Conservation (phyloP, 352 stramenopile genomes). For the Globisporangium carolinianum region DNA sequence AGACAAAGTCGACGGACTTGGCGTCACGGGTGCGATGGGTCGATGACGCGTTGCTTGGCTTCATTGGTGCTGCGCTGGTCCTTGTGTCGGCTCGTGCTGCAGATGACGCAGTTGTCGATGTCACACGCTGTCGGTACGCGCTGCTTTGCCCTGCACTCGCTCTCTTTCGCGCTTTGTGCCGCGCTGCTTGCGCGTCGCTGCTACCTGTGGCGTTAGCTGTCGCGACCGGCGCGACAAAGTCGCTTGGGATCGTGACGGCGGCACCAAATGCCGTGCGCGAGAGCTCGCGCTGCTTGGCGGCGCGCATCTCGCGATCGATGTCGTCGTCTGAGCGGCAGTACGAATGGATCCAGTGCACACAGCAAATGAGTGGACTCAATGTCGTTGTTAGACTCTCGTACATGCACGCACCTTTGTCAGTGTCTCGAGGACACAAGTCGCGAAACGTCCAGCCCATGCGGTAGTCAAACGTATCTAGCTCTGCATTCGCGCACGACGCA, state of each 20-base stretch:
- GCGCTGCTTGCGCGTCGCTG: slow-evolving; percentile 6
- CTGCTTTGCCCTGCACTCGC: slow-evolving; percentile 6
- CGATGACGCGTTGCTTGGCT: not conserved
- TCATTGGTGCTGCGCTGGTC: not conserved
- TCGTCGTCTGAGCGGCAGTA: slow-evolving; percentile 6
- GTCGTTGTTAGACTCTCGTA: too few relatives aligned
- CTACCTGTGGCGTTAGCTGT: not conserved
- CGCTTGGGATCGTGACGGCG: slow-evolving; percentile 22
- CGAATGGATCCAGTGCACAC: too few relatives aligned
- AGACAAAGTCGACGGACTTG: slow-evolving; percentile 57
- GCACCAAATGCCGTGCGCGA: slow-evolving; percentile 29
- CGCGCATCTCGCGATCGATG: slow-evolving; percentile 4
- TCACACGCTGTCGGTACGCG: slow-evolving; percentile 28
- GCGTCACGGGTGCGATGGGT: not conserved
- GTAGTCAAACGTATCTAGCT: slow-evolving; percentile 50
- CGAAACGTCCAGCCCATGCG: slow-evolving; percentile 57
- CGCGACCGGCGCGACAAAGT: slow-evolving; percentile 32
- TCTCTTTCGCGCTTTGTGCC: slow-evolving; percentile 15
- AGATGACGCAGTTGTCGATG: slow-evolving; percentile 11
- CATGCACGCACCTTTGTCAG: slow-evolving; percentile 10
- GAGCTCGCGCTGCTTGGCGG: slow-evolving; percentile 18
- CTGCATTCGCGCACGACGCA: slow-evolving; percentile 10
- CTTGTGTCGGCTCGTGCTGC: slow-evolving; percentile 1
- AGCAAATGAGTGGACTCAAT: not conserved
- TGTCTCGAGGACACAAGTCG: slow-evolving; percentile 13